These are phyloP conservation scores for Russula sp. DNA, from an alignment of 768 basidiomycete species.

Conservation along the genomic window DNA sequence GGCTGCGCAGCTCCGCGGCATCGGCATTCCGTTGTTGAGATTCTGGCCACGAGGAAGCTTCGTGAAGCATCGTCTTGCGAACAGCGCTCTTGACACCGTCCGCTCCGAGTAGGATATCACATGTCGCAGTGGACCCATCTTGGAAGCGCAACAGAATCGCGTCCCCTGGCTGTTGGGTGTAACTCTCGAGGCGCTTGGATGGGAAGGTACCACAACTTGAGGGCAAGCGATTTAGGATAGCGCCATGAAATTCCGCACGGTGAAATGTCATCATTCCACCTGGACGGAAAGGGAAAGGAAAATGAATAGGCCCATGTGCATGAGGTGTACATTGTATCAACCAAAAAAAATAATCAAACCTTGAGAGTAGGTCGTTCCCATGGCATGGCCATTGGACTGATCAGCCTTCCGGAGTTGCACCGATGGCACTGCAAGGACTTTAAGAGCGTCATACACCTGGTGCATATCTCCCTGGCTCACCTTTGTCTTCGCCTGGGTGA, in stretches of 20 bases:
- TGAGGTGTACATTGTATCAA: background rate
- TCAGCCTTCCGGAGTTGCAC: constrained; percentile 64
- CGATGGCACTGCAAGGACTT: constrained; percentile 42
- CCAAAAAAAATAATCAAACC: constrained; percentile 41
- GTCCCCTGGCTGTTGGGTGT: constrained; percentile 41
- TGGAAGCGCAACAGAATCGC: constrained; percentile 53
- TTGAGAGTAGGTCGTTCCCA: constrained; percentile 54
- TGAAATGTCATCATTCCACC: constrained; percentile 46
- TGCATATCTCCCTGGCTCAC: background rate
- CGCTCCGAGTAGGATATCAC: constrained; percentile 66
- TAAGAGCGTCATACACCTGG: background rate
- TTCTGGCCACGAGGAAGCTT: constrained; percentile 35
- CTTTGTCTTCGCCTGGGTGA: constrained; percentile 30
- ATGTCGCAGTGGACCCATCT: constrained; percentile 57
- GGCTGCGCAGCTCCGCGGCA: constrained; percentile 40
- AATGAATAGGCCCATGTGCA: background rate
- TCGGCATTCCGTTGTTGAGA: constrained; percentile 41
- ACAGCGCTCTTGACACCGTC: constrained; percentile 62
- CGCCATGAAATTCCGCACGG: constrained; percentile 63
- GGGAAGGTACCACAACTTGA: constrained; percentile 47
- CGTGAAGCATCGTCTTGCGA: constrained; percentile 39
- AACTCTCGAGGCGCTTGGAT: constrained; percentile 59
- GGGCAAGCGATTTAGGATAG: constrained; percentile 48
- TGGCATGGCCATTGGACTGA: constrained; percentile 48
- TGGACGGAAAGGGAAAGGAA: constrained; percentile 5